Percentiles rank a stretch among this genome's conserved stretches.
Conservation (phyloP, 2,329 filamentous ascomycete genomes). For the Plenodomus tracheiphilus region DNA sequence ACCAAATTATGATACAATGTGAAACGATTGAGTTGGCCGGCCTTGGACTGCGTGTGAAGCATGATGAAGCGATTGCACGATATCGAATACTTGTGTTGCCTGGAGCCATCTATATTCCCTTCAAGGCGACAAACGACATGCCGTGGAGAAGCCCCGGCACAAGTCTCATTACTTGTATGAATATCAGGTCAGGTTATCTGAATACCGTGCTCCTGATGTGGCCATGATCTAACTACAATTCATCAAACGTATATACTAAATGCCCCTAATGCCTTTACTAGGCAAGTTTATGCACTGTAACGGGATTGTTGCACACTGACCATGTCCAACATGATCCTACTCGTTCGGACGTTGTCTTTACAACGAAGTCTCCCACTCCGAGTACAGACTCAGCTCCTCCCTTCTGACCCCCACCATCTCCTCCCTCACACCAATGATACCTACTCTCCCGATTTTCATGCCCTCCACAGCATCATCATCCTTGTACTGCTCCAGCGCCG, state of each 20-base stretch:
- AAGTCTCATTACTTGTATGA: too few relatives aligned
- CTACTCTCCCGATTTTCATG: slow-evolving; percentile 63
- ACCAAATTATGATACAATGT: slow-evolving; percentile 16
- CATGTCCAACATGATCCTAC: neutral
- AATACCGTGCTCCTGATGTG: too few relatives aligned
- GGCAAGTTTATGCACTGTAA: too few relatives aligned
- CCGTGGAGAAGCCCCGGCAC: too few relatives aligned
- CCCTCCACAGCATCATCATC: slow-evolving; percentile 40
- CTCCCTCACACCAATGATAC: slow-evolving; percentile 69
- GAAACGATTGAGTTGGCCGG: slow-evolving; percentile 11
- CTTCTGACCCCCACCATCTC: slow-evolving; percentile 67
- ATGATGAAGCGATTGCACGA: neutral
- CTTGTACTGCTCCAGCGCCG: slow-evolving; percentile 69
- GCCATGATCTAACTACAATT: too few relatives aligned
- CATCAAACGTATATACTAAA: too few relatives aligned
- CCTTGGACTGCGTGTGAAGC: slow-evolving; percentile 6
- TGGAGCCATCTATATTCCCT: too few relatives aligned
- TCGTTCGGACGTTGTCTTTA: neutral
- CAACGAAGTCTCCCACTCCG: slow-evolving; percentile 38
- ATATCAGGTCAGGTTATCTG: too few relatives aligned
- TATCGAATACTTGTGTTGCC: neutral
- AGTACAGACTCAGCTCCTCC: slow-evolving; percentile 48
- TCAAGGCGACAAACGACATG: too few relatives aligned
- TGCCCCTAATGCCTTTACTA: too few relatives aligned
- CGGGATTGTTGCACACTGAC: neutral